Base-by-base conservation (phyloP, 2,329 filamentous ascomycete species). In the Exophiala spinifera region DNA sequence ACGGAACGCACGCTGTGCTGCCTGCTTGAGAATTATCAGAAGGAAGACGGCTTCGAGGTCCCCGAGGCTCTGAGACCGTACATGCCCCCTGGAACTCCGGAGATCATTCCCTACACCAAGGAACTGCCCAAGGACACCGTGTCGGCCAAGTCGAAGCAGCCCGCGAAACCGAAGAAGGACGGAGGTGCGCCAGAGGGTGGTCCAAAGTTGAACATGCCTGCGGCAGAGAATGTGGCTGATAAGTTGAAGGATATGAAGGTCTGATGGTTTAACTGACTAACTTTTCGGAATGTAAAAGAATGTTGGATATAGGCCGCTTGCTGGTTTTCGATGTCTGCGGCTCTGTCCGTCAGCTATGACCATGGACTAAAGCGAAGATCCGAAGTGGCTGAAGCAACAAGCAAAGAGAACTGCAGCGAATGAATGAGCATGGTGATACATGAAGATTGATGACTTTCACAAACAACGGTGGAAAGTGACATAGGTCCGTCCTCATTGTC, bases 1-100 rank as follows among this genome's bases (percentile, higher is more conserved):
- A 96, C 92, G 1, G 91, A 95, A 69, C 83, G 92, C 69, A 90
- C 92, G 0, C 79, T 97, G 46, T 97, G 94, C 80, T 96, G 92
- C 70, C 79, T 99, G 40, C 81, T 99, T 36, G 94, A 99, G 76
- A 99, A 97, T 75, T 97, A 92, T 74, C 94, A 99, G 77, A 94
- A 86, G 0, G 85, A 91, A 67, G 88, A 92, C 63, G 89, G 90
- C 60, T 79, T 95, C 64, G 81, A 81, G 53, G 86, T 96, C 31
- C 91, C 91, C 0, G 87, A 91, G 72, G 85, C 87, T 43, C 80
- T 96, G 56, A 83, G 89, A 64, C 92, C 91, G 74, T 97, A 95
- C 71, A 86, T 97, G 48, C 60, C 60, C 10, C 91, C 91, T 1
- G 92, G 91, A 31, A 80, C 89, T 37, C 91, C 90, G 1, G 90